Base-by-base conservation (phyloP, 192 early-diverging fungal species). In the Phycomyces nitens region DNA sequence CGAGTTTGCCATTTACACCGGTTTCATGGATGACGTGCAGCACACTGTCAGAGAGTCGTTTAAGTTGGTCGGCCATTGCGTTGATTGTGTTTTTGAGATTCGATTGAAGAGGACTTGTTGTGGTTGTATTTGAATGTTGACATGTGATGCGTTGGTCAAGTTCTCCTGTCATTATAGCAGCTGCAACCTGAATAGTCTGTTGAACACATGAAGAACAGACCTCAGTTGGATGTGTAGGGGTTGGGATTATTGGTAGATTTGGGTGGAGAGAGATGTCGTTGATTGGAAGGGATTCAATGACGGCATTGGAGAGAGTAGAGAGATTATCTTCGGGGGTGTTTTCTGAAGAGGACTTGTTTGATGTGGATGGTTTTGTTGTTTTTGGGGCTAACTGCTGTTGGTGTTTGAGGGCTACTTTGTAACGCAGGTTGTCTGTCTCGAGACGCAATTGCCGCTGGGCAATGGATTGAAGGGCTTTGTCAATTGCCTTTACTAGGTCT, bases 1-100 rank as follows among this genome's bases (percentile, higher is more conserved):
- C 91, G 4, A 93, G 77, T 40, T 84, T 82, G 3, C 91, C 89
- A 68, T 90, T 83, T 27, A 84, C 79, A 14, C 84, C 88, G 11
- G 85, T 84, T 57, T 90, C 84, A 14, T 79, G 81, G 23, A 87
- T 83, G 6, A 91, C 85, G 60, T 84, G 74, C 34, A 83, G 84
- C 8, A 89, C 81, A 57, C 86, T 81, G 5, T 75, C 64, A 16
- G 79, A 78, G 34, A 88, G 73, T 15, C 71, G 74, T 53, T 76
- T 68, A n/a, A 86, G 79, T 63, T 86, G 80, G 40, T 85, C 80
- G 14, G 86, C 84, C 69, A 92, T 82, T 14, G 77, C 65, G 60
- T 85, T 85, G 53, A 85, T 70, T 7, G 83, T 77, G 9, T 49
- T 57, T 49, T 76, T 74, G 23, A 89, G 72, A 29, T 64, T 34